These are phyloP conservation scores for Blepharisma japonicum DNA, from an alignment of 73 alveolate genomes.

Conservation along the genomic window DNA sequence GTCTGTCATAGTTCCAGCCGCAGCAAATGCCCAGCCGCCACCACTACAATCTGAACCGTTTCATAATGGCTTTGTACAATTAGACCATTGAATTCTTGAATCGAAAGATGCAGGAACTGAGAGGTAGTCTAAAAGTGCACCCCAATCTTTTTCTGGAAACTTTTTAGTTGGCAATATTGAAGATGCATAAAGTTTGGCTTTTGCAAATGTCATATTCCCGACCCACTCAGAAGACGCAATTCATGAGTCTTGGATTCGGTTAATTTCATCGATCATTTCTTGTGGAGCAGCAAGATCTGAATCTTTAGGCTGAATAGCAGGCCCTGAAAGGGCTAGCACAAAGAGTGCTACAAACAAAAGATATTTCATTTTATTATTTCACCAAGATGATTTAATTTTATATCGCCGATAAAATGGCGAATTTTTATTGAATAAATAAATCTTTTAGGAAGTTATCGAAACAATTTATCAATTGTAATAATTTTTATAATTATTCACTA, in stretches of 20 bases:
- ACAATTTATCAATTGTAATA: too few species aligned
- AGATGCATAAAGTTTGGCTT: not conserved
- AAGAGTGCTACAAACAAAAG: not conserved
- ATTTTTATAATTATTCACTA: too few species aligned
- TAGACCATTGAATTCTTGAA: constrained; percentile 53
- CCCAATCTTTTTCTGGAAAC: constrained; percentile 21
- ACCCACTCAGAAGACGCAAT: not conserved
- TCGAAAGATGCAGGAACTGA: constrained; percentile 38
- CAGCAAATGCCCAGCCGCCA: constrained; percentile 98
- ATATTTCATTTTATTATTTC: not conserved
- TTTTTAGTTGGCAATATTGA: not conserved
- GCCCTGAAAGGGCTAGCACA: not conserved
- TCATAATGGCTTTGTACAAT: constrained; percentile 62
- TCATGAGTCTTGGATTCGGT: not conserved
- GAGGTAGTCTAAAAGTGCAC: constrained; percentile 13
- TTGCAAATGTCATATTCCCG: not conserved
- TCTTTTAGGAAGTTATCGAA: too few species aligned
- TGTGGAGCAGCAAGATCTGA: not conserved
- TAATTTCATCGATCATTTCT: not conserved
- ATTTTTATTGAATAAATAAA: too few species aligned
- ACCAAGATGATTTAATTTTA: too few species aligned
- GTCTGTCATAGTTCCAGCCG: constrained; percentile 93
- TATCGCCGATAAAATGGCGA: too few species aligned
- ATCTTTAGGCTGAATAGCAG: not conserved
- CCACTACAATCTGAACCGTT: constrained; percentile 87